Base-by-base conservation (phyloP, 1,139 yeast genomes). In the Yamadazyma conglobata region DNA sequence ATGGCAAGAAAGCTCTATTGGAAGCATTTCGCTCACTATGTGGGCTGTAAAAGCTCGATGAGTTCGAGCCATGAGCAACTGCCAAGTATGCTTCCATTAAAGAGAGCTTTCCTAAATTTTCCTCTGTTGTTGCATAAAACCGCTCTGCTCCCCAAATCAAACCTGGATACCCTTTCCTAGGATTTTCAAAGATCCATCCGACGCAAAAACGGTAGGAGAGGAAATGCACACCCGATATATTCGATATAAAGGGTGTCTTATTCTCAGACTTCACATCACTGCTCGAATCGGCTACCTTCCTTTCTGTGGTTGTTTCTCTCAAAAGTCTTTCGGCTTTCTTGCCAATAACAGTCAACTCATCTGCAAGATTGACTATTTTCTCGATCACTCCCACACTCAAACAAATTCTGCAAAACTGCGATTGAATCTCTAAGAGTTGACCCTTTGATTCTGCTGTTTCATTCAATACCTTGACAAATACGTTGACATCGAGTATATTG, bases 121-220 rank as follows among this genome's bases (percentile, higher is more conserved):
- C 72, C 33, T 78, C 81, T 16, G 77, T 70, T 0, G 77, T 74
- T 1, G 83, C 78, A 45, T 77, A 80, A 26, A 81, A 70, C 22
- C 79, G 58, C 39, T 83, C 85, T 32, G 85, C 86, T 0, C 96
- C 96, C 27, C 77, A 42, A 25, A 83, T 77, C n/a, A 85, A 49
- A 12, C 95, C 96, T 0, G 80, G 79, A 30, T 68, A 67, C 16
- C 62, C 65, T 14, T 73, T 72, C 15, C 61, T 60, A 4, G 54
- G 37, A 17, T 50, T 51, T 19, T 56, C 58, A 49, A 82, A 82
- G 5, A 86, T 52, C 88, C 94, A 85, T 0, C 94, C 95, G 20
- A 81, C 38, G 45, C 93, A 82, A 39, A 83, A 69, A 43, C 81
- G 77, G 42, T 79, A 73, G 0, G 88, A 73, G 8, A 79, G 53